Conservation (phyloP, 1,139 yeast species). For the Pneumocystis sp. region DNA sequence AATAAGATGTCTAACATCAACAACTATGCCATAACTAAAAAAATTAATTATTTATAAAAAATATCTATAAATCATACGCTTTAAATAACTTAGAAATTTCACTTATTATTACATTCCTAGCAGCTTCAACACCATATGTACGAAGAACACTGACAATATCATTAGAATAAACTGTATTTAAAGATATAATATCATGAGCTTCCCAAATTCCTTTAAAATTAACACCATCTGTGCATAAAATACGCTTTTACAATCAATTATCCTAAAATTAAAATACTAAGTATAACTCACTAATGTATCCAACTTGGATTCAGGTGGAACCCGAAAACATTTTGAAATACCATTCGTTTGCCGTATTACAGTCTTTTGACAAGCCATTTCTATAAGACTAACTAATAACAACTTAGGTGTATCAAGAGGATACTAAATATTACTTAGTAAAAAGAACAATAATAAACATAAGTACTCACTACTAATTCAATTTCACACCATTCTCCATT, state of each 20-base stretch:
- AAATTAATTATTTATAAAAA: background rate
- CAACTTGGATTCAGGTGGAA: constrained; percentile 42
- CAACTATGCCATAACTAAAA: constrained; percentile 53
- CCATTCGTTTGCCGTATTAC: constrained; percentile 86
- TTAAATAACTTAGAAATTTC: constrained; percentile 94
- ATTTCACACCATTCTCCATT: constrained; percentile 89
- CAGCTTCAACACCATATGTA: constrained; percentile 98
- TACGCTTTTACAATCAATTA: constrained; percentile 33
- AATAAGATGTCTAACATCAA: constrained; percentile 85
- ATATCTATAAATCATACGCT: constrained; percentile 34
- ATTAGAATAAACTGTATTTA: constrained; percentile 76
- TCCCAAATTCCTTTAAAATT: constrained; percentile 98
- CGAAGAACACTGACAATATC: constrained; percentile 81
- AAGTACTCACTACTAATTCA: constrained; percentile 33
- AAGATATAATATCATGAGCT: constrained; percentile 80
- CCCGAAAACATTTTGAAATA: constrained; percentile 88
- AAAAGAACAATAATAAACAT: background rate
- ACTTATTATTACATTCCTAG: constrained; percentile 89
- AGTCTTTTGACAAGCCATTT: constrained; percentile 74
- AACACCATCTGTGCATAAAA: constrained; percentile 92
- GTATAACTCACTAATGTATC: constrained; percentile 22
- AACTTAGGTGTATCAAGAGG: constrained; percentile 81
- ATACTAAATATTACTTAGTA: constrained; percentile 27
- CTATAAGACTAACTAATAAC: constrained; percentile 93
- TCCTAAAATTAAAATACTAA: background rate